These are phyloP conservation scores for Cyclostephanos invisitatus DNA, from an alignment of 108 stramenopile species.

Conservation along the genomic window DNA sequence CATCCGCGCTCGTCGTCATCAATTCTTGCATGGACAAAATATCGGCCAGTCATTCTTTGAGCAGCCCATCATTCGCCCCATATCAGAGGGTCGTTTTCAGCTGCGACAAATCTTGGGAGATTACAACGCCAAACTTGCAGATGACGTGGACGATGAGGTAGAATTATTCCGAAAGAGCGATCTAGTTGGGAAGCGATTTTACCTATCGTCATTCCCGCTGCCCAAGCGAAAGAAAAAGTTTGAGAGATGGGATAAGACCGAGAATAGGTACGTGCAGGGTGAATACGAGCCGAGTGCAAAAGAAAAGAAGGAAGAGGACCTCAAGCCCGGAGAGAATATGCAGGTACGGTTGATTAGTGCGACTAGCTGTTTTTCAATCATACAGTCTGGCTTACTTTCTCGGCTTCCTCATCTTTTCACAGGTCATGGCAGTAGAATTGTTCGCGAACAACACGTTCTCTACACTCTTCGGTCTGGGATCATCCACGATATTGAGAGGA, in stretches of 20 bases:
- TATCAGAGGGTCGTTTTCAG: constrained; percentile 58
- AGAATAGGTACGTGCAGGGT: constrained; percentile 64
- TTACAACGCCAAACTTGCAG: constrained; percentile 50
- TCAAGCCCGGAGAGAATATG: constrained; percentile 43
- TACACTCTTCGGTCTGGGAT: constrained; percentile 70
- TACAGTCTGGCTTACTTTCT: background rate
- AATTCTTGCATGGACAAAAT: background rate
- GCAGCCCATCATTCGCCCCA: constrained; percentile 68
- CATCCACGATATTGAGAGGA: constrained; percentile 64
- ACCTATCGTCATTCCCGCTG: constrained; percentile 70
- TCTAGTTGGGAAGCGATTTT: constrained; percentile 68
- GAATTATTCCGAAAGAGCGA: constrained; percentile 67
- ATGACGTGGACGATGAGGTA: constrained; percentile 45
- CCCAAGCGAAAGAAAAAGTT: constrained; percentile 53
- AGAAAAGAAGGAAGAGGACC: constrained; percentile 51
- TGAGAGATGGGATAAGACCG: constrained; percentile 63
- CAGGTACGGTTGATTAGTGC: constrained; percentile 26
- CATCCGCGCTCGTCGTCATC: background rate
- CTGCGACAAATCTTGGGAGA: constrained; percentile 73
- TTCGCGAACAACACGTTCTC: constrained; percentile 80
- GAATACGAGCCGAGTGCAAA: constrained; percentile 44
- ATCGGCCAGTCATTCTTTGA: constrained; percentile 73
- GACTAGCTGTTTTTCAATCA: constrained; percentile 15
- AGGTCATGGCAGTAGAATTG: constrained; percentile 71
- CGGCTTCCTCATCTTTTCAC: background rate